phyloP scores from a whole-genome alignment of 2,329 filamentous ascomycete genomes.

The Monilinia vaccinii-corymbosi region DNA sequence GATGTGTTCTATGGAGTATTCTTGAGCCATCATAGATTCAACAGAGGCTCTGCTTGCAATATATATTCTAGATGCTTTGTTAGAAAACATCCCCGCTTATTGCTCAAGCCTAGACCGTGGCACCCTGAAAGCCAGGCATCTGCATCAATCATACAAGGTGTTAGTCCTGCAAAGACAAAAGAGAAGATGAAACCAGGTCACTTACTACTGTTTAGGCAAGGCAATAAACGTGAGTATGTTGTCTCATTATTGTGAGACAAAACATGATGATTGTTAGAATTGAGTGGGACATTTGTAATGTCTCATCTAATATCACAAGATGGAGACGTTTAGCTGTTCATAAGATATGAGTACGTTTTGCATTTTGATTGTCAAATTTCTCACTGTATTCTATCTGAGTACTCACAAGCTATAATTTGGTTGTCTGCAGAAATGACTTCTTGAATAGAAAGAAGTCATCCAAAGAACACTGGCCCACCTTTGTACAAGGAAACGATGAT shows the following conservation, averaged over 20 bases:
- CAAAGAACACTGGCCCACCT: neutral
- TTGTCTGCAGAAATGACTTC: neutral
- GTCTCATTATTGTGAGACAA: neutral
- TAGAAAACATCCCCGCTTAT: neutral
- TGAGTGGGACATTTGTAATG: neutral
- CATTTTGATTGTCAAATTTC: neutral
- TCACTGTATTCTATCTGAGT: too few species aligned
- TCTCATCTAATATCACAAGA: neutral
- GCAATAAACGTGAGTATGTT: neutral
- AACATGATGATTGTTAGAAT: neutral
- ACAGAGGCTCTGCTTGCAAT: neutral
- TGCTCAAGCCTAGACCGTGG: neutral
- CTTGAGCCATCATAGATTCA: neutral
- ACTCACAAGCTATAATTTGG: neutral
- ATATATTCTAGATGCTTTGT: constrained; percentile 2
- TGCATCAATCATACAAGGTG: neutral
- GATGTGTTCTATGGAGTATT: neutral
- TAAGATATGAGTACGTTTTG: neutral
- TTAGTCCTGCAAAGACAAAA: neutral
- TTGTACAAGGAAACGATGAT: neutral
- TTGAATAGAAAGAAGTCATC: neutral
- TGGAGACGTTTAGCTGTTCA: neutral
- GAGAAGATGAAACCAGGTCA: neutral
- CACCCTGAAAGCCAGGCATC: neutral
- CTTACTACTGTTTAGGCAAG: neutral